Conservation (phyloP, 1,284 basidiomycete genomes). For the Cutaneotrichosporon dermatis region DNA sequence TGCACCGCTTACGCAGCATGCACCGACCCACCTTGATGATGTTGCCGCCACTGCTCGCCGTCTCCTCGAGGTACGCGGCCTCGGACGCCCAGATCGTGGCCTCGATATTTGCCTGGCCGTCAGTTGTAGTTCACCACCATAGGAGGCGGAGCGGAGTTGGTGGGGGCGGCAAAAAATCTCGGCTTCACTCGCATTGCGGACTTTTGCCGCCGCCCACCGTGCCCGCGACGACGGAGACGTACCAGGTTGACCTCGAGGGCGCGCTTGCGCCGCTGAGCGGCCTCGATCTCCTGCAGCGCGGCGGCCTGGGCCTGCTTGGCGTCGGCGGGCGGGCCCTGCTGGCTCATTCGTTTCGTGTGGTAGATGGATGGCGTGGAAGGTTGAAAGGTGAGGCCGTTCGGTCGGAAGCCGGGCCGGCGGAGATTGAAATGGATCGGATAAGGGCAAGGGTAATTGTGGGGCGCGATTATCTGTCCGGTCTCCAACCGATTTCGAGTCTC, state of each 20-base stretch:
- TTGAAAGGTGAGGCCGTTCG: neutral
- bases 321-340: slow-evolving; percentile 42
- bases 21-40: slow-evolving; percentile 46
- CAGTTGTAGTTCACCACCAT: neutral
- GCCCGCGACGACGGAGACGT: slow-evolving; percentile 6
- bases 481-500: neutral
- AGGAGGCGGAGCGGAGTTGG: no score
- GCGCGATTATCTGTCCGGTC: neutral
- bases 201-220: neutral
- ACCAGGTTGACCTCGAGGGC: slow-evolving; percentile 39
- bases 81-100: slow-evolving; percentile 52
- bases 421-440: neutral
- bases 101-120: slow-evolving; percentile 49
- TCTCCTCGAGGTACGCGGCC: slow-evolving; percentile 51
- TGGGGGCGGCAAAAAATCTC: neutral
- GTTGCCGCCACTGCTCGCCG: slow-evolving; percentile 46
- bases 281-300: slow-evolving; percentile 41
- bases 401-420: neutral
- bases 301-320: slow-evolving; percentile 46
- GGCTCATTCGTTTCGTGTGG: slow-evolving; percentile 43
- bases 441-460: neutral
- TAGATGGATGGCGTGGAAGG: neutral
- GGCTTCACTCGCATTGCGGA: no score
- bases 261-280: slow-evolving; percentile 36
- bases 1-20: neutral